Percentiles rank a stretch among this genome's conserved stretches.
phyloP scores from a whole-genome alignment of 208 protist species.

The Trypanosoma platydactyli region DNA sequence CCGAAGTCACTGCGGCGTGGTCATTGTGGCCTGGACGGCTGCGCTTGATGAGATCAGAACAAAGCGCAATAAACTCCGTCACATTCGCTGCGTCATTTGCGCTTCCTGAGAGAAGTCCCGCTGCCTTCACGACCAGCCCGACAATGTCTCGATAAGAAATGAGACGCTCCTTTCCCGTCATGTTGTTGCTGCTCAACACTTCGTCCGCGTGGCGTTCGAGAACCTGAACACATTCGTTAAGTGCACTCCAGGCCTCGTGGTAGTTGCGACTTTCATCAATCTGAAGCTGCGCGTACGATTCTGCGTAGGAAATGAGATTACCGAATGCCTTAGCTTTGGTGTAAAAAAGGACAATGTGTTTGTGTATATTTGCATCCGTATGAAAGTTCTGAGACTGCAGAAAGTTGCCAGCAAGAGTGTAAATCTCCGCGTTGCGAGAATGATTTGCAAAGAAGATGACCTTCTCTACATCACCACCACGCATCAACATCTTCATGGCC shows the following conservation, averaged over 20 bases:
- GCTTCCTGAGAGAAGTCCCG: conserved; percentile 53
- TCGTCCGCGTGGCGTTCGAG: conserved; percentile 48
- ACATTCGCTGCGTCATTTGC: conserved; percentile 49
- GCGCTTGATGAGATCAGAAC: conserved; percentile 87
- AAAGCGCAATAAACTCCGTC: conserved; percentile 77
- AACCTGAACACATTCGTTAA: conserved; percentile 80
- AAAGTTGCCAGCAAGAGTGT: conserved; percentile 96
- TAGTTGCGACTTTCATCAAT: conserved; percentile 97
- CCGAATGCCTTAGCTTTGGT: conserved; percentile 94
- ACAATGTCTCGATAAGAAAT: conserved; percentile 58
- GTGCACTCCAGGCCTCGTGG: conserved; percentile 82
- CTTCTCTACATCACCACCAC: conserved; percentile 95
- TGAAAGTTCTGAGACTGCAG: conserved; percentile 95
- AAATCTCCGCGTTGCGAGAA: conserved; percentile 93
- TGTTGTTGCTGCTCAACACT: conserved; percentile 14
- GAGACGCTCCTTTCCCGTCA: conserved; percentile 39
- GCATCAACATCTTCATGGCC: conserved; percentile 97
- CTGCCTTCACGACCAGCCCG: conserved; percentile 53
- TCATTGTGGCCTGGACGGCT: conserved; percentile 64
- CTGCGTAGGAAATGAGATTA: conserved; percentile 90
- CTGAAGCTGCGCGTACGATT: conserved; percentile 93
- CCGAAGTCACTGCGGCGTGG: conserved; percentile 58
- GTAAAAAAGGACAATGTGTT: conserved; percentile 96
- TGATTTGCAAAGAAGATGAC: conserved; percentile 97
- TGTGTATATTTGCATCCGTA: conserved; percentile 92